Evolutionary conservation across 2,329 filamentous ascomycete genomes (phyloP).

Genomic region (Mollisiaceae sp.): DNA sequence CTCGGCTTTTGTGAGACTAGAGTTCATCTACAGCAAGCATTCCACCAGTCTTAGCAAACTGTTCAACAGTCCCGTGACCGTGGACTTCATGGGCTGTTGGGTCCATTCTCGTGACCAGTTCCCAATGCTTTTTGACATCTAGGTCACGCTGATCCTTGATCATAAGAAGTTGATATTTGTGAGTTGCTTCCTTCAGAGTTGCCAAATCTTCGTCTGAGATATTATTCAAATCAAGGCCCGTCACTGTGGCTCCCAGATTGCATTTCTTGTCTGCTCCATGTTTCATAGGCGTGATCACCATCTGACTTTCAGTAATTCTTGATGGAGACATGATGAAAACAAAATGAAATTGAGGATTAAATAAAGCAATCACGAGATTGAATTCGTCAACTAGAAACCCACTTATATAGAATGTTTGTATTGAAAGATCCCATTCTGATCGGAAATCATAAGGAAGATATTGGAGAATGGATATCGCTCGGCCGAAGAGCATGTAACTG

Average conservation of each 20-base stretch:
- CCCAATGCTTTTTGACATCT: constrained; percentile 50
- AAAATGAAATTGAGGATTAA: neutral
- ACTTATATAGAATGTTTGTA: constrained; percentile 6
- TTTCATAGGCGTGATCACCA: constrained; percentile 29
- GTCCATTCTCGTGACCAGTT: constrained; percentile 51
- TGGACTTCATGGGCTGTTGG: constrained; percentile 48
- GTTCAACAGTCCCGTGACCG: constrained; percentile 49
- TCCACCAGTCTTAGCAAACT: constrained; percentile 48
- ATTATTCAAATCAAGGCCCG: constrained; percentile 46
- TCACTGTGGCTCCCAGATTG: constrained; percentile 46
- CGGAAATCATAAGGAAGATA: constrained; percentile 11
- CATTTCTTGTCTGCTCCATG: constrained; percentile 35
- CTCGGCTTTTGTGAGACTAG: constrained; percentile 7
- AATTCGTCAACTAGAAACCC: neutral
- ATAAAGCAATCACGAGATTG: neutral
- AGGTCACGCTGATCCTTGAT: constrained; percentile 51
- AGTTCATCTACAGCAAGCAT: constrained; percentile 43
- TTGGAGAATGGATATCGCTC: constrained; percentile 5
- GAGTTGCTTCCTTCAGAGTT: constrained; percentile 47
- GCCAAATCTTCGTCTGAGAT: constrained; percentile 47
- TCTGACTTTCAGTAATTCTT: constrained; percentile 20
- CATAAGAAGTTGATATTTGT: constrained; percentile 51
- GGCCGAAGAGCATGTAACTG: constrained; percentile 16
- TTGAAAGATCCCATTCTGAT: neutral
- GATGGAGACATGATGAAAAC: constrained; percentile 30